Percentiles rank a stretch among this genome's conserved stretches.
Evolutionary conservation across 208 protist genomes (phyloP).

Genomic region (Trypanosoma melophagium): DNA sequence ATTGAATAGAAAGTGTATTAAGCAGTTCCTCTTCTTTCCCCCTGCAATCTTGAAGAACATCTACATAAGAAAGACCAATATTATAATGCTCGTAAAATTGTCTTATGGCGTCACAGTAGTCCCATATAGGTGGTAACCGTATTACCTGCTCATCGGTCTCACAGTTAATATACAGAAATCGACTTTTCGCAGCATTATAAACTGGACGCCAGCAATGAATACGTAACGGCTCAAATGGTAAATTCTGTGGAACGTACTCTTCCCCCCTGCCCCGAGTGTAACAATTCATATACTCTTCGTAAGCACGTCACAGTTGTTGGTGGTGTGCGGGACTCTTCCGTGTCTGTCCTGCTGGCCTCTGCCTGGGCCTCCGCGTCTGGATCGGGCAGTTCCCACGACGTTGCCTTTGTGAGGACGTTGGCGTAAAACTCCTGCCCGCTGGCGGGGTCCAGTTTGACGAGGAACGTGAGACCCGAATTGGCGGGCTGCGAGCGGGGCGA

Average conservation of each 20-base stretch:
- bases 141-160: constrained; percentile 1
- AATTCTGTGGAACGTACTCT: constrained; percentile 15
- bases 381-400: constrained; percentile 27
- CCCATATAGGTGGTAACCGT: constrained; percentile 17
- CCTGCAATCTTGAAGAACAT: not conserved
- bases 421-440: constrained; percentile 31
- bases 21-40: constrained; percentile 17
- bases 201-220: constrained; percentile 26
- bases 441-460: constrained; percentile 20
- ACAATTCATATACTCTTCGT: constrained; percentile 15
- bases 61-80: constrained; percentile 15
- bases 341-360: not conserved
- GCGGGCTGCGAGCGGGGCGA: constrained; percentile 21
- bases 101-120: constrained; percentile 22
- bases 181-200: constrained; percentile 2
- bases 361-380: not conserved
- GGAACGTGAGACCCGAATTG: constrained; percentile 18
- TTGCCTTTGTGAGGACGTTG: constrained; percentile 18
- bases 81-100: constrained; percentile 7
- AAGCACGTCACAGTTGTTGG: not conserved
- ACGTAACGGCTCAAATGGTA: constrained; percentile 13
- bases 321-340: not conserved
- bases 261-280: not conserved
- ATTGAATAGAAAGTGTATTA: constrained; percentile 19
- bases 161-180: constrained; percentile 23